Conservation (phyloP, 192 early-diverging fungal species). For the Coemansia sp. region DNA sequence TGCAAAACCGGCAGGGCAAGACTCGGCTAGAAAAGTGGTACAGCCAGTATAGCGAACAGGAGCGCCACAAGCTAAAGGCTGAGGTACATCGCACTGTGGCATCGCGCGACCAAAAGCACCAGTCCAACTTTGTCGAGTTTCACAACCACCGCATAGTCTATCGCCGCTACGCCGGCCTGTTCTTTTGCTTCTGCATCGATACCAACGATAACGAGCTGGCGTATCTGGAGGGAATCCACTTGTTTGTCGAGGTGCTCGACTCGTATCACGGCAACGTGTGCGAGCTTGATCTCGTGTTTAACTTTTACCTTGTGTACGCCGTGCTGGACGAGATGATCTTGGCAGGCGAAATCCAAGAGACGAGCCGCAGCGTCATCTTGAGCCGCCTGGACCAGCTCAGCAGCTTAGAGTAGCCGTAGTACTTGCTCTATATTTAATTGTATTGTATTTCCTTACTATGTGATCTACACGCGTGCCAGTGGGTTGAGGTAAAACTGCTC, state of each 20-base stretch:
- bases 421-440: not conserved
- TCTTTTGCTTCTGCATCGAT: conserved; percentile 99
- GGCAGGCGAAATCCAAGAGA: conserved; percentile 98
- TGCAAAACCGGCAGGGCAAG: conserved; percentile 99
- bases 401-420: conserved; percentile 66
- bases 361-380: conserved; percentile 75
- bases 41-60: conserved; percentile 88
- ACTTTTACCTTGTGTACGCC: conserved; percentile 97
- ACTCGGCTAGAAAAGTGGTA: conserved; percentile 98
- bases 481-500: conserved; percentile 24
- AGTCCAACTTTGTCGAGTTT: conserved; percentile 99
- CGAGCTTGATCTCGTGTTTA: conserved; percentile 97
- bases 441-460: not conserved
- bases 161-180: conserved; percentile 95
- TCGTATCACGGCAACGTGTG: conserved; percentile 98
- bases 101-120: conserved; percentile 93
- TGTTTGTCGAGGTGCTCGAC: conserved; percentile 98
- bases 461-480: conserved; percentile 16
- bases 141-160: conserved; percentile 98
- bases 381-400: conserved; percentile 74
- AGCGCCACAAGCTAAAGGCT: conserved; percentile 89
- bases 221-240: conserved; percentile 94
- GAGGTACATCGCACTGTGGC: conserved; percentile 96
- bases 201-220: conserved; percentile 97
- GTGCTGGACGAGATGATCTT: conserved; percentile 98